phyloP scores from a whole-genome alignment of 2,329 filamentous ascomycete species.

The Epichloe hybrida region DNA sequence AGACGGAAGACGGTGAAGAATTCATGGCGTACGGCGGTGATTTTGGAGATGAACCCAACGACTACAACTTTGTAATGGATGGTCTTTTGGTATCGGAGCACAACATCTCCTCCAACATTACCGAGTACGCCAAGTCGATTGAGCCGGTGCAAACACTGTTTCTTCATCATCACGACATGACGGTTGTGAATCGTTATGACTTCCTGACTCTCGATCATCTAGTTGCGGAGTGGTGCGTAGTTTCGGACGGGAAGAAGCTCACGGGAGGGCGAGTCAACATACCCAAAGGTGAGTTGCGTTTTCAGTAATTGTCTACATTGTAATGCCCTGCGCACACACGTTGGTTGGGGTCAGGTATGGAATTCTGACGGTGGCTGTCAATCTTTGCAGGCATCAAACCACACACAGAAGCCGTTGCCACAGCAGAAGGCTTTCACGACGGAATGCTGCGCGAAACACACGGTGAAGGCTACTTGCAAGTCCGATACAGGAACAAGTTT shows the following conservation, averaged over 20 bases:
- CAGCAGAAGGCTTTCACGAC: conserved; percentile 18
- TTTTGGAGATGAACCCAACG: conserved; percentile 47
- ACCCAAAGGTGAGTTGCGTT: conserved; percentile 22
- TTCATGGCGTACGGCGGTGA: conserved; percentile 49
- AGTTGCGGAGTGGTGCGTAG: conserved; percentile 27
- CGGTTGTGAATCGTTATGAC: conserved; percentile 41
- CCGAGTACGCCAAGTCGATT: conserved; percentile 44
- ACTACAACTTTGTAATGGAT: conserved; percentile 45
- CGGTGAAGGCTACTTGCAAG: conserved; percentile 31
- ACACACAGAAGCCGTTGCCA: conserved; percentile 23
- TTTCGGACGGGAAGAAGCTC: conserved; percentile 23
- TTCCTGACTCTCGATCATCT: conserved; percentile 38
- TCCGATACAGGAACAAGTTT: conserved; percentile 31
- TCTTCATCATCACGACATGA: conserved; percentile 27
- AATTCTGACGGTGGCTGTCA: background rate
- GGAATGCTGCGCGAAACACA: conserved; percentile 10
- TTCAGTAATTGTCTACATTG: background rate
- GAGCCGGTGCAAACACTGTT: conserved; percentile 41
- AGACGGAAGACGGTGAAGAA: conserved; percentile 26
- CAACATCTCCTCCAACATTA: conserved; percentile 35
- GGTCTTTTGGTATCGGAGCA: conserved; percentile 35
- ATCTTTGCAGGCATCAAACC: conserved; percentile 26
- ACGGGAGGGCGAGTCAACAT: conserved; percentile 24
- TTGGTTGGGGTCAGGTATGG: background rate
- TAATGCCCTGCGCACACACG: too few relatives aligned